phyloP scores from a whole-genome alignment of 2,329 filamentous ascomycete genomes.

The Plenodomus tracheiphilus region DNA sequence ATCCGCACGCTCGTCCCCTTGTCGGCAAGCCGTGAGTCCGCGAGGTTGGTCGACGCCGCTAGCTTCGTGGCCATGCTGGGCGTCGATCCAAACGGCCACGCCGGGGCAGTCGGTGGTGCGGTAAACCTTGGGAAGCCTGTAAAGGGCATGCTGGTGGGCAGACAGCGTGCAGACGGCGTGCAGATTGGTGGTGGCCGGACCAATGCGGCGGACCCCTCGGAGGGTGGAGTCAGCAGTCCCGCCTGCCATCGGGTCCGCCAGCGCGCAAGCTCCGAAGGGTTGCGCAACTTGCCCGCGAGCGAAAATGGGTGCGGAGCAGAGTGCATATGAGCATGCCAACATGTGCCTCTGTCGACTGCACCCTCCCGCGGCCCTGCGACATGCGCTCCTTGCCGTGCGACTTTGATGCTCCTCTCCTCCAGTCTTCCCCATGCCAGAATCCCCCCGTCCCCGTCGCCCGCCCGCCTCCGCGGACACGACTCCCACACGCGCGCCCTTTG shows the following conservation, averaged over 20 bases:
- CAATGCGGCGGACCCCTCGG: conserved; percentile 19
- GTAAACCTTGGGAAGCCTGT: conserved; percentile 4
- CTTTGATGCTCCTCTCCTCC: not conserved
- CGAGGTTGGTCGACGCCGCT: not conserved
- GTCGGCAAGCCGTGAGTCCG: too few relatives aligned
- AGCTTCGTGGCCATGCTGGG: not conserved
- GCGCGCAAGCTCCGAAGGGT: not conserved
- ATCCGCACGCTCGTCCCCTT: too few relatives aligned
- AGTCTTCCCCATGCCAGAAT: conserved; percentile 25
- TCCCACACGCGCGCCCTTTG: conserved; percentile 1
- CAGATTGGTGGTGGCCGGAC: conserved; percentile 21
- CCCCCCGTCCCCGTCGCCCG: conserved; percentile 12
- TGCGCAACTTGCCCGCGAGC: conserved; percentile 2
- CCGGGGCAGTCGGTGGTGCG: too few relatives aligned
- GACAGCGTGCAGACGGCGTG: conserved; percentile 4
- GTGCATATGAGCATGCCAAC: too few relatives aligned
- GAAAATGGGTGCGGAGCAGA: not conserved
- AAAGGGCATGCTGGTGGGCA: too few relatives aligned
- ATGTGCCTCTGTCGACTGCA: not conserved
- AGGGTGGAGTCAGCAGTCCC: too few relatives aligned
- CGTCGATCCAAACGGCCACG: not conserved
- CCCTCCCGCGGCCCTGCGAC: not conserved
- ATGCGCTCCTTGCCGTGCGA: not conserved
- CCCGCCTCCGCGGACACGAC: conserved; percentile 11
- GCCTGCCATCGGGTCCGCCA: not conserved